phyloP scores from a whole-genome alignment of 1,139 yeast species.

The Nakaseomyces kungkrabaensis region DNA sequence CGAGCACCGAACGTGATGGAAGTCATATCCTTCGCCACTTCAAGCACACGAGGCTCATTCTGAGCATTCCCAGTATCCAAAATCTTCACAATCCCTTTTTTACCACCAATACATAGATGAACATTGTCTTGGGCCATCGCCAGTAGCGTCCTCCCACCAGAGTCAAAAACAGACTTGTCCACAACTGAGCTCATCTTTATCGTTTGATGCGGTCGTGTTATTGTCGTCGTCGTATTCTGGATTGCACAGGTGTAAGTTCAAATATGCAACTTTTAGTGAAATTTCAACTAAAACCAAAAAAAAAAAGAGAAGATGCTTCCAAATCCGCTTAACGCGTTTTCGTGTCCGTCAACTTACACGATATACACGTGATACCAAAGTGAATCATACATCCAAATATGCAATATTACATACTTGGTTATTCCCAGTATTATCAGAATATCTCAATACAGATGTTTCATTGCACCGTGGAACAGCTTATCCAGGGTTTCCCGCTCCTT shows the following conservation, averaged over 20 bases:
- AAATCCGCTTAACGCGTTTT: not conserved
- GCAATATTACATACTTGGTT: too few relatives aligned
- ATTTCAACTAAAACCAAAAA: too few relatives aligned
- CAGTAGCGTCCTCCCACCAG: conserved; percentile 25
- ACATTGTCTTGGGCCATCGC: conserved; percentile 17
- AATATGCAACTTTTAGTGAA: too few relatives aligned
- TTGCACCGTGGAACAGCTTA: not conserved
- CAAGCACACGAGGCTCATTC: conserved; percentile 28
- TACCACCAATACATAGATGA: conserved; percentile 22
- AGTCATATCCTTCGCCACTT: conserved; percentile 17
- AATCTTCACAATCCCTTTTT: conserved; percentile 24
- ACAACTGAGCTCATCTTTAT: conserved; percentile 5
- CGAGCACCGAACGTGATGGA: conserved; percentile 12
- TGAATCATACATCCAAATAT: too few relatives aligned
- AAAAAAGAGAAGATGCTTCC: too few relatives aligned
- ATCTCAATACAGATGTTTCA: not conserved
- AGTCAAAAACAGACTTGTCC: conserved; percentile 23
- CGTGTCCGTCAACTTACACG: not conserved
- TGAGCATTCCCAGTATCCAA: conserved; percentile 19
- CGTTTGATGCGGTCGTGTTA: not conserved
- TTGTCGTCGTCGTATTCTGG: too few relatives aligned
- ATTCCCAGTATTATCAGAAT: too few relatives aligned
- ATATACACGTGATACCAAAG: too few relatives aligned
- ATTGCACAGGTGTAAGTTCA: too few relatives aligned
- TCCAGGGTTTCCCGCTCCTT: not conserved